These are phyloP conservation scores for Phaffomyces thermotolerans DNA, from an alignment of 805 yeast genomes.

Conservation along the genomic window DNA sequence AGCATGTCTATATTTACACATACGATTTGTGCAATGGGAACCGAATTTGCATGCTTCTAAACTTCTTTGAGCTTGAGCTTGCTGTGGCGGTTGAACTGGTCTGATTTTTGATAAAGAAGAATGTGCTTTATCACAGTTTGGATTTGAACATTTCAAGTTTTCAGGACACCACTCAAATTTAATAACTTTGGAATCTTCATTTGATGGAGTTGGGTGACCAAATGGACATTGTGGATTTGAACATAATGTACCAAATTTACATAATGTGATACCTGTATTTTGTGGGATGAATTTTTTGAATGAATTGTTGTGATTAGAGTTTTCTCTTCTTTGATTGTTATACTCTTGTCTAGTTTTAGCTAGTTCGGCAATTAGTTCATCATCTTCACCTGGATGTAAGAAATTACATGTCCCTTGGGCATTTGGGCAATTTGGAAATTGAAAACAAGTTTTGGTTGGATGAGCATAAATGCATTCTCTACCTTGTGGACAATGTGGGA, in stretches of 20 bases:
- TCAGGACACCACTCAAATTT: conserved; percentile 70
- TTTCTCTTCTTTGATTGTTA: conserved; percentile 30
- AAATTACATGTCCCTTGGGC: conserved; percentile 77
- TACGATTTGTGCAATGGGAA: conserved; percentile 62
- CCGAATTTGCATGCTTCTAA: conserved; percentile 84
- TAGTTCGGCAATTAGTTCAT: conserved; percentile 57
- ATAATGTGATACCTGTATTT: conserved; percentile 48
- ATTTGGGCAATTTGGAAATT: conserved; percentile 71
- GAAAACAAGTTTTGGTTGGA: conserved; percentile 70
- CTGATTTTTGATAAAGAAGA: conserved; percentile 60
- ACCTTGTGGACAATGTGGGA: conserved; percentile 61
- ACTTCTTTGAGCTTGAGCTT: conserved; percentile 37
- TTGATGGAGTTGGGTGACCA: conserved; percentile 90
- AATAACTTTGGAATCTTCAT: conserved; percentile 61
- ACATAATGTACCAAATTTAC: conserved; percentile 74
- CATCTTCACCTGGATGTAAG: conserved; percentile 83
- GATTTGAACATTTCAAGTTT: conserved; percentile 57
- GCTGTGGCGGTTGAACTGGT: conserved; percentile 25
- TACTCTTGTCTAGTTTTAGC: conserved; percentile 53
- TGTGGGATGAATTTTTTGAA: conserved; percentile 15
- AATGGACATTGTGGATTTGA: conserved; percentile 75
- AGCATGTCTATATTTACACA: conserved; percentile 84
- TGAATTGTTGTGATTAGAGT: background rate
- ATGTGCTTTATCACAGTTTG: conserved; percentile 66
- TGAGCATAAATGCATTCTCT: conserved; percentile 70